Evolutionary conservation across 2,329 filamentous ascomycete genomes (phyloP).

Genomic region (Pseudogymnoascus sp.): DNA sequence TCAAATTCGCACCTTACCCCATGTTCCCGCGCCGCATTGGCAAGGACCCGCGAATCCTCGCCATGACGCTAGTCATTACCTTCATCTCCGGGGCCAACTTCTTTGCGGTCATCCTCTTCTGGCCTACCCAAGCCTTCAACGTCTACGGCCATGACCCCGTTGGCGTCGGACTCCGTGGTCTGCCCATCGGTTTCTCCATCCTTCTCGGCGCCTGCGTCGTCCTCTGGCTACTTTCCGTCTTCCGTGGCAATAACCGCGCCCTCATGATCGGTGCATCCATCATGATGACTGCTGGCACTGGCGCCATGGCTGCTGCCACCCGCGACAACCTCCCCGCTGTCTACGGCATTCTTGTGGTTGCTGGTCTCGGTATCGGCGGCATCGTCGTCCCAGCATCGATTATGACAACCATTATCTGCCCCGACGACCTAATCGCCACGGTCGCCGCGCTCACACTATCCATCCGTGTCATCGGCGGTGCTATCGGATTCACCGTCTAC

Average conservation of each 20-base stretch:
- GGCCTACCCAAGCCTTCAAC: constrained; percentile 59
- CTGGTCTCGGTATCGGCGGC: constrained; percentile 59
- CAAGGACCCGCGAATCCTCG: constrained; percentile 44
- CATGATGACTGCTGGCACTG: constrained; percentile 62
- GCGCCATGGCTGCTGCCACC: constrained; percentile 44
- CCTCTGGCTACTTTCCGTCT: constrained; percentile 49
- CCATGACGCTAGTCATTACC: constrained; percentile 49
- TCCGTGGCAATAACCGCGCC: constrained; percentile 52
- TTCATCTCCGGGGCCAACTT: constrained; percentile 55
- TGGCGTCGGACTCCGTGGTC: constrained; percentile 55
- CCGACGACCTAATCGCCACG: constrained; percentile 64
- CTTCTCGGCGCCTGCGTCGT: constrained; percentile 54
- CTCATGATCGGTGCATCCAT: constrained; percentile 53
- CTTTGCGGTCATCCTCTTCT: constrained; percentile 51
- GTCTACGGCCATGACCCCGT: constrained; percentile 60
- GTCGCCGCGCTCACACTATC: constrained; percentile 61
- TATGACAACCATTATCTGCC: constrained; percentile 63
- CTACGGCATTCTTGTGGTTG: constrained; percentile 53
- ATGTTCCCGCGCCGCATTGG: constrained; percentile 46
- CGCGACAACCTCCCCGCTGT: constrained; percentile 47
- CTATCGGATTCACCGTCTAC: constrained; percentile 55
- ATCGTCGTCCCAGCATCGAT: constrained; percentile 63
- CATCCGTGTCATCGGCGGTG: constrained; percentile 62
- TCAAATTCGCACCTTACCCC: constrained; percentile 42
- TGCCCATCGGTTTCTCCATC: constrained; percentile 60